phyloP scores from a whole-genome alignment of 805 yeast genomes.

The Diddensiella santjacobensis region DNA sequence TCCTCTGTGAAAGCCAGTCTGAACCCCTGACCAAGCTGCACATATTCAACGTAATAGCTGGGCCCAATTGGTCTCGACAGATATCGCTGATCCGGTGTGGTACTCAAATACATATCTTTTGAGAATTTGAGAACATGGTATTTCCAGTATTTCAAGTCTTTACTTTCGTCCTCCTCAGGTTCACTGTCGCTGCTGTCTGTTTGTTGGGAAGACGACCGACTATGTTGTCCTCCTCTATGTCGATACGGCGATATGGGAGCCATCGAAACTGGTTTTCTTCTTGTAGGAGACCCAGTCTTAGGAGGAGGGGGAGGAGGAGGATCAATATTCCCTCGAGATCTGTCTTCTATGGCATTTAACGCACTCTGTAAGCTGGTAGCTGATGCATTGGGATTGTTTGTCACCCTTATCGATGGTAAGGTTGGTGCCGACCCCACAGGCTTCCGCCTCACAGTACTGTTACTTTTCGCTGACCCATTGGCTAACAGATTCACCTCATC shows the following conservation, averaged over 20 bases:
- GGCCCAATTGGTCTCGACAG: constrained; percentile 59
- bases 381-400: neutral
- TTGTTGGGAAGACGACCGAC: neutral
- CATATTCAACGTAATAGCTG: constrained; percentile 46
- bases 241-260: neutral
- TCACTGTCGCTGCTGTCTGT: neutral
- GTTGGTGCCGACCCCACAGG: constrained; percentile 22
- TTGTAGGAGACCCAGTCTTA: neutral
- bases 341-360: neutral
- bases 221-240: too few species aligned
- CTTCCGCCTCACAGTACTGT: constrained; percentile 10
- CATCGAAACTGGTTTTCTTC: neutral
- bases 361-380: neutral
- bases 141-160: constrained; percentile 47
- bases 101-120: constrained; percentile 55
- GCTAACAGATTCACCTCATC: constrained; percentile 7
- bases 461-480: neutral
- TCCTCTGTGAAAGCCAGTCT: constrained; percentile 9
- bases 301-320: neutral
- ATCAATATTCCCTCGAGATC: neutral
- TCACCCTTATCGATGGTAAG: constrained; percentile 7
- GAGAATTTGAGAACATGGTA: constrained; percentile 58
- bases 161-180: neutral
- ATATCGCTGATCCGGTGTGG: constrained; percentile 63
- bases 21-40: constrained; percentile 7